Evolutionary conservation across 208 protist species (phyloP), one percentile per base, ranked within the genome.

Genomic region (Trypanosoma lewisi): DNA sequence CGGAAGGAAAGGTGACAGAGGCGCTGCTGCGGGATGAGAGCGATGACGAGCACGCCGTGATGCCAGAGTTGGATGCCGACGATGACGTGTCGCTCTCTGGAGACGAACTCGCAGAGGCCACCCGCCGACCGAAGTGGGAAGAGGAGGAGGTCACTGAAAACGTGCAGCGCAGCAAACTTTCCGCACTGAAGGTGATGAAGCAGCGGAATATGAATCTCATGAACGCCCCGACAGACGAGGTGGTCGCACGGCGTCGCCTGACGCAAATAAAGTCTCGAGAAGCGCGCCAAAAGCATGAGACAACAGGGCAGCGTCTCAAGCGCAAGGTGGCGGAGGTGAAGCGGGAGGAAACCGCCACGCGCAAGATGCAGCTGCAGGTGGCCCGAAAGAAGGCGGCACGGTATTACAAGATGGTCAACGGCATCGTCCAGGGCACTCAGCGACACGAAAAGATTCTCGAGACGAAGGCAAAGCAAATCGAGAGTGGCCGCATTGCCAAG

Each of bases 391-490:
- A 94, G 85, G 83, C 87, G 5, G 86, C 87, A 8, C 73, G 82
- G 34, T 92, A 94, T 73, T 94, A 93, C 75, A 92, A 92, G 76
- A 93, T 93, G 86, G 85, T 92, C 44, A 94, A 89, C 67, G 76
- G 83, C 23, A 82, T 91, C 34, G 89, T 91, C 25, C 73, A 83
- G 50, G 77, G 80, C 28, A 63, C 55, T 27, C 72, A 69, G 50
- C 78, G 82, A 82, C 89, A 87, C 66, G 73, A 73, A 21, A 69
- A 53, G 27, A 61, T 80, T 47, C 83, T 96, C 31, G 67, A 78
- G 56, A 56, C 68, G 33, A 95, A 95, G 80, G 86, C 86, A 51
- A 70, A 93, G 72, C 85, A 93, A 66, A 55, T 96, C 14, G 57
- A 33, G 47, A 70, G 92, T 17, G 86, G 86, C 27, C 84, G 86